These are phyloP conservation scores for Alternaria arborescens DNA, from an alignment of 2,329 filamentous ascomycete species.

Conservation along the genomic window DNA sequence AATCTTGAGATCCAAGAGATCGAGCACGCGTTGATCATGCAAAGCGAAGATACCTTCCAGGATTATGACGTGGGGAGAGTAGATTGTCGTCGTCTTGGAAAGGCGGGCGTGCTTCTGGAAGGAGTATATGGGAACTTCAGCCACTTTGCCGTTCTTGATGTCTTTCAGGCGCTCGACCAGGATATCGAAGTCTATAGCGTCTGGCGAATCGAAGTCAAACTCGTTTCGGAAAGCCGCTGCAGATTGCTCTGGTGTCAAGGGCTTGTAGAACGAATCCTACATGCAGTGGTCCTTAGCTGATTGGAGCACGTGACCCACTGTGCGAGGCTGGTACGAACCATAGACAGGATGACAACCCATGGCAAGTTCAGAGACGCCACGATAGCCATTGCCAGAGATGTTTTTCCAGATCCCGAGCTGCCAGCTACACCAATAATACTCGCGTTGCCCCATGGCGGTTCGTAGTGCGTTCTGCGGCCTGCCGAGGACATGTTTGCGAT, in stretches of 20 bases:
- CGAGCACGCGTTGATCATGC: conserved; percentile 84
- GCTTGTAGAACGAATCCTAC: conserved; percentile 97
- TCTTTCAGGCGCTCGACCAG: conserved; percentile 81
- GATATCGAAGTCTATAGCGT: conserved; percentile 93
- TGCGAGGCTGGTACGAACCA: conserved; percentile 65
- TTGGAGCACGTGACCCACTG: conserved; percentile 35
- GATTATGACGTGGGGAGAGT: conserved; percentile 94
- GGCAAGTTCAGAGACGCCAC: conserved; percentile 88
- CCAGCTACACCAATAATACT: conserved; percentile 97
- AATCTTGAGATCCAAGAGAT: conserved; percentile 92
- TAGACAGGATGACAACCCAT: conserved; percentile 97
- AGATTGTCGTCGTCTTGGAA: conserved; percentile 83
- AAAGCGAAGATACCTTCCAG: conserved; percentile 96
- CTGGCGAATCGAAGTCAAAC: conserved; percentile 94
- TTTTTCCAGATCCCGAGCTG: conserved; percentile 95
- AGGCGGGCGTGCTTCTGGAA: conserved; percentile 89
- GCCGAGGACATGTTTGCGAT: conserved; percentile 32
- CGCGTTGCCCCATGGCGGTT: conserved; percentile 93
- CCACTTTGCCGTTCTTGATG: conserved; percentile 87
- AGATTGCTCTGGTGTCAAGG: conserved; percentile 79
- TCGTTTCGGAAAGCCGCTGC: conserved; percentile 85
- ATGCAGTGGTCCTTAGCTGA: conserved; percentile 24
- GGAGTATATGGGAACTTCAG: conserved; percentile 93
- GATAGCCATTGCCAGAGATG: conserved; percentile 90
- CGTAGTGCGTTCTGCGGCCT: conserved; percentile 71